These are phyloP conservation scores for Yamadazyma jaroonii DNA, from an alignment of 1,139 yeast species.

Conservation along the genomic window DNA sequence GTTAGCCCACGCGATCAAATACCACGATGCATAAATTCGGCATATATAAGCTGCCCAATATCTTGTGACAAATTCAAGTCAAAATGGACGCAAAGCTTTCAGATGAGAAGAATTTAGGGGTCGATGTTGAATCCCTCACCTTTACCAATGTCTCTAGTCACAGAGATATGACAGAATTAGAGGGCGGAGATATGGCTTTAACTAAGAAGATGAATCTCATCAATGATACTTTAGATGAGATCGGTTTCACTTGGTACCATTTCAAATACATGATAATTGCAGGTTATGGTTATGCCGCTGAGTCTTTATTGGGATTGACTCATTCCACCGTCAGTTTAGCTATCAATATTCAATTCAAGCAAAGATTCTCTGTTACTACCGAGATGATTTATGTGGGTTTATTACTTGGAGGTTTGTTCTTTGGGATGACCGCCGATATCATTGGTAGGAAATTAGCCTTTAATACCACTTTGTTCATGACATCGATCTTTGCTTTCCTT, in stretches of 20 bases:
- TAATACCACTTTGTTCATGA: constrained; percentile 32
- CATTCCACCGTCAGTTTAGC: constrained; percentile 43
- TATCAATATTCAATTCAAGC: constrained; percentile 27
- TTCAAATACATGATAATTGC: constrained; percentile 29
- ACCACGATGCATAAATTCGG: too few relatives aligned
- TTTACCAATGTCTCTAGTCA: not conserved
- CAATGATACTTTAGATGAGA: constrained; percentile 49
- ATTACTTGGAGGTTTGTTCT: constrained; percentile 48
- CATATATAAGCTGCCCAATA: too few relatives aligned
- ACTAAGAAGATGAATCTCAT: constrained; percentile 35
- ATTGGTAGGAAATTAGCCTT: constrained; percentile 55
- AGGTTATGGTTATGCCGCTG: constrained; percentile 23
- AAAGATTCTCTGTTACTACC: constrained; percentile 18
- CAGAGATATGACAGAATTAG: constrained; percentile 19
- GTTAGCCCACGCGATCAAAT: too few relatives aligned
- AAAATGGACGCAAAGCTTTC: not conserved
- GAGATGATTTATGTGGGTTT: constrained; percentile 34
- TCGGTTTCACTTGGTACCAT: constrained; percentile 51
- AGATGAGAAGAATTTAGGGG: constrained; percentile 4
- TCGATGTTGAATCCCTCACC: constrained; percentile 5
- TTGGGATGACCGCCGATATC: constrained; percentile 54
- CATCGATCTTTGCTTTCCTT: constrained; percentile 22
- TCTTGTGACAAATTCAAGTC: not conserved
- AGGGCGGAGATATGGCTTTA: constrained; percentile 27
- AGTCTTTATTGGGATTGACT: constrained; percentile 23